A percentile compares a stretch with the other conserved stretches of the same genome.
These are phyloP conservation scores for Cercis canadensis DNA, from an alignment of 306 rosid genomes.

Conservation along the genomic window DNA sequence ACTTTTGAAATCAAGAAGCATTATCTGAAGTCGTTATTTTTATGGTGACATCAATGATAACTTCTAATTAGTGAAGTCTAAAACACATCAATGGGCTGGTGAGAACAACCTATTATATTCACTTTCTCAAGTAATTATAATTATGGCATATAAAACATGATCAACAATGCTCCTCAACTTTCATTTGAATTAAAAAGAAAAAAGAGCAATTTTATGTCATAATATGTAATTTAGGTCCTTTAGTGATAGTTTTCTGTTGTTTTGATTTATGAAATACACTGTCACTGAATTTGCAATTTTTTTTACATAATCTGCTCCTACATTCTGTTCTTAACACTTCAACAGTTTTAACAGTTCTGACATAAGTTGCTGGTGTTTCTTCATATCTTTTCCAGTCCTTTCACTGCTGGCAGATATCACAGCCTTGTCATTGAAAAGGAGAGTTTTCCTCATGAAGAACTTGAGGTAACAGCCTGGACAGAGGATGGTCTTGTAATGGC, in stretches of 20 bases:
- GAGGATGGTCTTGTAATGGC: conserved; percentile 98
- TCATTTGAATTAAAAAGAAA: background rate
- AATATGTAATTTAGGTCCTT: background rate
- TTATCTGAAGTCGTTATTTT: background rate
- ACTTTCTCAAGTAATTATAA: no score
- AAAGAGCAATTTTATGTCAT: background rate
- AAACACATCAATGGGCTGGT: background rate
- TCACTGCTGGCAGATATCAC: conserved; percentile 93
- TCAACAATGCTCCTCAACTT: background rate
- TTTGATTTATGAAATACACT: background rate
- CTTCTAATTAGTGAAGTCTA: background rate
- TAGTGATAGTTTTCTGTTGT: background rate
- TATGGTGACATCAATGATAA: background rate
- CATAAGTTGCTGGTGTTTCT: background rate
- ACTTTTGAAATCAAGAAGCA: background rate
- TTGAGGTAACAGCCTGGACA: conserved; percentile 91
- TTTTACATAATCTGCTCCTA: conserved; percentile 11
- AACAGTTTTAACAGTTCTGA: conserved; percentile 12
- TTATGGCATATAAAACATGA: background rate
- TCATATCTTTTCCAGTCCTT: conserved; percentile 64
- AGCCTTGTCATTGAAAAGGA: conserved; percentile 93
- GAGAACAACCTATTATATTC: background rate
- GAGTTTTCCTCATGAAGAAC: conserved; percentile 83
- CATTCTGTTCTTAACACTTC: background rate
- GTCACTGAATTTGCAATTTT: background rate